Conservation (phyloP, 2,329 filamentous ascomycete genomes). For the Tolypocladium amazonense region DNA sequence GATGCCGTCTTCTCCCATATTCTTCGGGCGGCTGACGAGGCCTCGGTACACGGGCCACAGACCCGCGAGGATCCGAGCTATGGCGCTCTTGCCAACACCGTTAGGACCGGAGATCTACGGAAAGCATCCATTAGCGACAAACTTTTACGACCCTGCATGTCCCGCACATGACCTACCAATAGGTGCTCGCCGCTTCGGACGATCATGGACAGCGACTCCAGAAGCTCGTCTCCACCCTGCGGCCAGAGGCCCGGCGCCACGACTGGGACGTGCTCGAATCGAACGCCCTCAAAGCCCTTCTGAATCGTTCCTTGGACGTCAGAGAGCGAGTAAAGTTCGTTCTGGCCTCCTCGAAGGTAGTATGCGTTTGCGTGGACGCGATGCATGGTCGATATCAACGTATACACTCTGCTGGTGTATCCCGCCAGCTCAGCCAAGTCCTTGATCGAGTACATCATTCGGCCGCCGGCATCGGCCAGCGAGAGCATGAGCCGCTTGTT, state of each 20-base stretch:
- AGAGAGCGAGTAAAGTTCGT: slow-evolving; percentile 78
- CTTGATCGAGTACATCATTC: slow-evolving; percentile 99
- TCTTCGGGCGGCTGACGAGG: slow-evolving; percentile 76
- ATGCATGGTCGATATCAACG: slow-evolving; percentile 87
- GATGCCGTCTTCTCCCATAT: slow-evolving; percentile 75
- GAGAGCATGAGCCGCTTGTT: slow-evolving; percentile 98
- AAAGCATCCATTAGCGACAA: slow-evolving; percentile 6
- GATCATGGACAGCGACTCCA: slow-evolving; percentile 81
- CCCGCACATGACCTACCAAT: slow-evolving; percentile 35
- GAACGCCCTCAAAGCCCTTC: slow-evolving; percentile 87
- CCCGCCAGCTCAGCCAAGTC: slow-evolving; percentile 92
- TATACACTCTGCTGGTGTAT: slow-evolving; percentile 93
- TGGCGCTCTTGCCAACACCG: slow-evolving; percentile 85
- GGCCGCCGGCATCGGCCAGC: slow-evolving; percentile 85
- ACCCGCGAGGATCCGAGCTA: slow-evolving; percentile 78
- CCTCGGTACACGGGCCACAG: slow-evolving; percentile 96
- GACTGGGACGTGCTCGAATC: slow-evolving; percentile 85
- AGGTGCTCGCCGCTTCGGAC: slow-evolving; percentile 87
- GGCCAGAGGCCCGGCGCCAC: slow-evolving; percentile 85
- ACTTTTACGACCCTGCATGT: not conserved
- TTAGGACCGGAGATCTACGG: slow-evolving; percentile 77
- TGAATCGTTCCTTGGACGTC: slow-evolving; percentile 92
- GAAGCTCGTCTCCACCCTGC: slow-evolving; percentile 79
- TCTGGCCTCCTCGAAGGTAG: slow-evolving; percentile 51
- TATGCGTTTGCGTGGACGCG: slow-evolving; percentile 89